Base-by-base conservation (phyloP, 257 asterid species). In the Capsicum baccatum region DNA sequence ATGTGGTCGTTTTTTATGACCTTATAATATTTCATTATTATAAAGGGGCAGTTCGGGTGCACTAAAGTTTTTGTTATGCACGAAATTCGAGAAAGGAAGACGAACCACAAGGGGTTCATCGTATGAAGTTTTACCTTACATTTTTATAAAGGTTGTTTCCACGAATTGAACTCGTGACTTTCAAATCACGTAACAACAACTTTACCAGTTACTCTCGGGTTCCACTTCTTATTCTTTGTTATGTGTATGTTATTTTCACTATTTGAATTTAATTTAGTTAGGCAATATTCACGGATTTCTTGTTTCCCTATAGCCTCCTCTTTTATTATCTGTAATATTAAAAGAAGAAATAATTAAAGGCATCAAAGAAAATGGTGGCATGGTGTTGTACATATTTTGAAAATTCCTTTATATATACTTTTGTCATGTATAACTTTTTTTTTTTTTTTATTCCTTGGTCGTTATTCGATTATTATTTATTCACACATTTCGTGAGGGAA, bases 201-300 rank as follows among this genome's bases (percentile, higher is more conserved):
- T 39, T 39, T 39, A 39, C 44, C 44, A 2, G 44, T 3, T 39
- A 39, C 44, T 39, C 44, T 26, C 44, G 33, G 33, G 33, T 1
- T 26, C 33, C 33, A 26, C 44, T 39, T 39, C 44, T 39, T 0
- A 39, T 2, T 39, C 44, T 69, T 48, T 44, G 26, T 8, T 68
- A 52, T 76, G 89, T 81, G 82, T 81, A 84, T 80, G 87, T 87
- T 88, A 87, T 86, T 82, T 80, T 88, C 66, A 84, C 82, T 58
- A 83, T 84, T 62, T 83, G 86, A 73, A 76, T 76, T 76, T 87
- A 87, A 85, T 86, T 86, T 84, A 86, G 86, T 79, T 85, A 66
- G 87, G 92, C 92, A 87, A 89, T 86, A 89, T 88, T 90, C 91
- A 90, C 90, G 92, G 88, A 84, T 87, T 84, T 79, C 85, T 70